These are phyloP conservation scores for Dioscorea cayenensis DNA, from an alignment of 116 monocot genomes.

Conservation along the genomic window DNA sequence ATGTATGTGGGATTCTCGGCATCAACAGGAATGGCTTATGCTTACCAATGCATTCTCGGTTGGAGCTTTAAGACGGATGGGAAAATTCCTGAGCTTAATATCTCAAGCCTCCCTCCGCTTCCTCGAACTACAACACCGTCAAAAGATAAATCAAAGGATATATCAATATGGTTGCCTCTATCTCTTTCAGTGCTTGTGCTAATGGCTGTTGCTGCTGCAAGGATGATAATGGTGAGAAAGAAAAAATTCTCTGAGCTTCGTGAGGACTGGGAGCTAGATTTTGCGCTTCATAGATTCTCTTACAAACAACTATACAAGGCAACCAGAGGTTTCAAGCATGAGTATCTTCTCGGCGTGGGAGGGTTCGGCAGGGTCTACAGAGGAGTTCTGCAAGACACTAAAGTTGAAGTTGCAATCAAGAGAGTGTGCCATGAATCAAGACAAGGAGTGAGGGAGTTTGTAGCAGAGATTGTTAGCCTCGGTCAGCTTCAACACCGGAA, in stretches of 20 bases:
- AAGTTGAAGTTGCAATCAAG: slow-evolving; percentile 2
- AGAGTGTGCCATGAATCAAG: not conserved
- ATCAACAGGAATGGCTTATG: slow-evolving; percentile 1
- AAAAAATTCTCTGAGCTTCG: no score
- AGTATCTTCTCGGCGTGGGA: not conserved
- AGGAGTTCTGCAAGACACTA: slow-evolving; percentile 1
- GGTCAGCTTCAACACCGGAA: slow-evolving; percentile 1
- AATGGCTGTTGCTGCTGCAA: no score
- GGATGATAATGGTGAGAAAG: no score
- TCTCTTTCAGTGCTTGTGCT: no score
- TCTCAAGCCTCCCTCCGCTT: no score
- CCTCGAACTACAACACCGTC: no score
- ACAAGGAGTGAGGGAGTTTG: slow-evolving; percentile 3
- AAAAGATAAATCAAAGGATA: no score
- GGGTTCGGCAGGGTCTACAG: slow-evolving; percentile 7
- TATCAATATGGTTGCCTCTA: no score
- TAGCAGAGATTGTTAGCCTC: slow-evolving; percentile 4
- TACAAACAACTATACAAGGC: slow-evolving; percentile 5
- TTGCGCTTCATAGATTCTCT: not conserved
- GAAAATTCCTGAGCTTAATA: slow-evolving; percentile 11
- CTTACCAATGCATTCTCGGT: no score
- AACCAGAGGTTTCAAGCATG: not conserved
- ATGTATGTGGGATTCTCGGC: slow-evolving; percentile 26
- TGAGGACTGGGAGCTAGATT: slow-evolving; percentile 7
- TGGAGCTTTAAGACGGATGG: slow-evolving; percentile 26